Evolutionary conservation across 1,139 yeast species (phyloP).

Genomic region (Hyphopichia buzzinii): DNA sequence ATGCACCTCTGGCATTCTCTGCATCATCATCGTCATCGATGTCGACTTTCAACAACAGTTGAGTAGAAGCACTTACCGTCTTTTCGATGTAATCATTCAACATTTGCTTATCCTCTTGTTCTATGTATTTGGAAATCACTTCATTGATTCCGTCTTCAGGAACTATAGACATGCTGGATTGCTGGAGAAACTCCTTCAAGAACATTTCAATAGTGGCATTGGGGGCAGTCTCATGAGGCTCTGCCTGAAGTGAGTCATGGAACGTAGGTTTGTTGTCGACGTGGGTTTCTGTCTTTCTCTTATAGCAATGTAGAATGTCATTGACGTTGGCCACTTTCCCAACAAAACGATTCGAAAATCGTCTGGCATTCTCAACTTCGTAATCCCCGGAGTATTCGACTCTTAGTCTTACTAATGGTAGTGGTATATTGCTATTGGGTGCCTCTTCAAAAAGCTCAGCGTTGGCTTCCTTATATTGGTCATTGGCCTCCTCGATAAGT

Average conservation of each 20-base stretch:
- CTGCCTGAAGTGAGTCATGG: slow-evolving; percentile 4
- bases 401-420: slow-evolving; percentile 77
- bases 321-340: slow-evolving; percentile 88
- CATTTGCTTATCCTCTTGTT: slow-evolving; percentile 77
- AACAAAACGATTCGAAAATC: slow-evolving; percentile 87
- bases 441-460: slow-evolving; percentile 21
- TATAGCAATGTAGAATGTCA: slow-evolving; percentile 75
- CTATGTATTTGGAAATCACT: slow-evolving; percentile 70
- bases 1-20: slow-evolving; percentile 24
- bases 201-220: slow-evolving; percentile 55
- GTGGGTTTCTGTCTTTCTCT: slow-evolving; percentile 29
- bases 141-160: slow-evolving; percentile 75
- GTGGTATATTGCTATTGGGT: slow-evolving; percentile 34
- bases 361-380: slow-evolving; percentile 85
- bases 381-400: slow-evolving; percentile 91
- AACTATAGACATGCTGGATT: slow-evolving; percentile 65
- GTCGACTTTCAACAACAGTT: slow-evolving; percentile 48
- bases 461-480: slow-evolving; percentile 45
- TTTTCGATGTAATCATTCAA: slow-evolving; percentile 66
- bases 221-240: slow-evolving; percentile 24
- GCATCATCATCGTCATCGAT: slow-evolving; percentile 33
- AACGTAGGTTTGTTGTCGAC: slow-evolving; percentile 4
- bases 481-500: slow-evolving; percentile 59
- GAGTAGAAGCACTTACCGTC: slow-evolving; percentile 63
- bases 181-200: slow-evolving; percentile 58